Evolutionary conservation across 352 stramenopile species (phyloP).

Genomic region (Paralagenidium karlingii): DNA sequence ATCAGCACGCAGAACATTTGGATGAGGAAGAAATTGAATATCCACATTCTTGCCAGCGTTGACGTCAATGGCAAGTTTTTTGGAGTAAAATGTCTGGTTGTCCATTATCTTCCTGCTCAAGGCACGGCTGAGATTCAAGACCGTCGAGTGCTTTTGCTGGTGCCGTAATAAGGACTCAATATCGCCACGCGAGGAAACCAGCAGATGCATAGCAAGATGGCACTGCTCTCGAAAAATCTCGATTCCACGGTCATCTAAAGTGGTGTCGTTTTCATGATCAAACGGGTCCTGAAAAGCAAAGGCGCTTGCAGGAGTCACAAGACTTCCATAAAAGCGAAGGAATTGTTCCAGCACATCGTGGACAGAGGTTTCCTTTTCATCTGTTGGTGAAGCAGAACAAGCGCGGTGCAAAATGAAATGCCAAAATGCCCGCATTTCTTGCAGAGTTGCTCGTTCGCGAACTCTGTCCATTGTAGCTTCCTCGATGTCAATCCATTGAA

Average conservation of each 20-base stretch:
- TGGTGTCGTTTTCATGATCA: conserved; percentile 48
- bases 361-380: no score
- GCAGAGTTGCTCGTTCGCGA: no score
- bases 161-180: conserved; percentile 39
- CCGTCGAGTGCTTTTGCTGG: conserved; percentile 31
- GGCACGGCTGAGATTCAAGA: conserved; percentile 59
- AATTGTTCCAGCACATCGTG: conserved; percentile 57
- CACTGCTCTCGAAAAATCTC: conserved; percentile 46
- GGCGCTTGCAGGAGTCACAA: conserved; percentile 21
- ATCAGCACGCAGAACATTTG: conserved; percentile 51
- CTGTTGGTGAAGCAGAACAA: no score
- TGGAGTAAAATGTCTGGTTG: conserved; percentile 45
- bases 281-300: conserved; percentile 52
- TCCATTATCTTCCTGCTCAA: conserved; percentile 44
- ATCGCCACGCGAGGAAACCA: conserved; percentile 45
- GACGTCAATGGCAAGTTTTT: conserved; percentile 46
- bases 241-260: conserved; percentile 23
- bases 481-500: conserved; percentile 19
- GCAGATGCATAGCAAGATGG: conserved; percentile 44
- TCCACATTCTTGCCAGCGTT: conserved; percentile 10
- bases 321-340: conserved; percentile 33
- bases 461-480: no score
- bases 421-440: no score
- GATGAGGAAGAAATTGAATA: conserved; percentile 20
- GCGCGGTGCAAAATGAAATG: no score